Conservation (phyloP, 202 grass and related monocot genomes). For the Carex sylvatica region DNA sequence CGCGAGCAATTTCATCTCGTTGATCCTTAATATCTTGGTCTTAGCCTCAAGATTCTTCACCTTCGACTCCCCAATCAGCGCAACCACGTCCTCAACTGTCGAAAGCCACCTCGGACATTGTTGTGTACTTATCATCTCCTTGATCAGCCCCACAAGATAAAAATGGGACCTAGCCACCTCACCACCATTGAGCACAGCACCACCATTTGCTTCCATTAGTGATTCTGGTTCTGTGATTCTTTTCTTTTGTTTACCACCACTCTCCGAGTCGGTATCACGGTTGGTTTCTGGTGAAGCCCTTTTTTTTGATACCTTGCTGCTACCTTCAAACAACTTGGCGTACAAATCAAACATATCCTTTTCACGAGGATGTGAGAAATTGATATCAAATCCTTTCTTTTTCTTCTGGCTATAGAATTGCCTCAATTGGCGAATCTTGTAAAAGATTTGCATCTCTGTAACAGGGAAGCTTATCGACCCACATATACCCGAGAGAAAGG, state of each 20-base stretch:
- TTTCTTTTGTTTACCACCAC: background rate
- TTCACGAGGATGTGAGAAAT: slow-evolving; percentile 14
- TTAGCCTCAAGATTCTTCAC: too few species aligned
- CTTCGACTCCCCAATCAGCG: too few species aligned
- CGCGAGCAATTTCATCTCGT: too few species aligned
- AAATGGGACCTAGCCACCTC: background rate
- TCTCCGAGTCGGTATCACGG: background rate
- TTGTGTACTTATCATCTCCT: too few species aligned
- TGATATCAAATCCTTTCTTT: slow-evolving; percentile 16
- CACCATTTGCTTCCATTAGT: too few species aligned
- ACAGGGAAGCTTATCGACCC: slow-evolving; percentile 23
- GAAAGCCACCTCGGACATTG: too few species aligned
- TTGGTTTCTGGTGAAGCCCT: background rate
- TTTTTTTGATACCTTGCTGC: background rate
- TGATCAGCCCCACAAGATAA: too few species aligned
- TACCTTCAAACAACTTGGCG: slow-evolving; percentile 17
- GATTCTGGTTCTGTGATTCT: background rate
- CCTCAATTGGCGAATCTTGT: slow-evolving; percentile 36
- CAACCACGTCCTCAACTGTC: too few species aligned
- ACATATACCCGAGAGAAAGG: slow-evolving; percentile 18
- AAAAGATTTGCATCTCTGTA: slow-evolving; percentile 14
- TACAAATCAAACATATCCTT: background rate
- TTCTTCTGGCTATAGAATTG: background rate
- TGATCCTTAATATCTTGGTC: too few species aligned
- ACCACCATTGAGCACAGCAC: background rate